Conservation (phyloP, 2,329 filamentous ascomycete genomes). For the Fusarium robinianum region DNA sequence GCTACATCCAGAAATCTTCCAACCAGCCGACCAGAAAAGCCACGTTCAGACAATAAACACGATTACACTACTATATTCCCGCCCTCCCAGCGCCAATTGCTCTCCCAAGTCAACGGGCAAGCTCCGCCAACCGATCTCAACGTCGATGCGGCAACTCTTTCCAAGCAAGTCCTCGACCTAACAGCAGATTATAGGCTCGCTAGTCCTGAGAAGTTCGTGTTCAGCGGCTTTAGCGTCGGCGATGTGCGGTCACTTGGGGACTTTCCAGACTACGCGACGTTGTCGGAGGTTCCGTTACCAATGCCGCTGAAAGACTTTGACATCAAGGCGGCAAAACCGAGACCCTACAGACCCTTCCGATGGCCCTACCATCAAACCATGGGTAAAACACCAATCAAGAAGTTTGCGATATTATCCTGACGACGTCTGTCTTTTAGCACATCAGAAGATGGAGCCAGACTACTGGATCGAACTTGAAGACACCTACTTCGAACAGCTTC, state of each 20-base stretch:
- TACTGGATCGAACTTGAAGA: conserved; percentile 86
- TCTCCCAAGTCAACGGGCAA: background rate
- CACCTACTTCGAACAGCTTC: conserved; percentile 68
- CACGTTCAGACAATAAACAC: background rate
- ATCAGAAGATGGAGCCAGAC: conserved; percentile 76
- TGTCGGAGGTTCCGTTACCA: conserved; percentile 2
- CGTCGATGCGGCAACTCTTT: background rate
- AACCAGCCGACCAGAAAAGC: too few species aligned
- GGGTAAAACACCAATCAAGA: conserved; percentile 58
- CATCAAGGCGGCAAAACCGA: conserved; percentile 66
- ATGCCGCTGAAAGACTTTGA: conserved; percentile 57
- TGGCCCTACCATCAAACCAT: conserved; percentile 90
- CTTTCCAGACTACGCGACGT: background rate
- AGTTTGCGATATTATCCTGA: background rate
- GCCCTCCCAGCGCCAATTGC: background rate
- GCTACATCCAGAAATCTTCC: too few species aligned
- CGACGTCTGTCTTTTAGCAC: conserved; percentile 52
- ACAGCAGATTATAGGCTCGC: background rate
- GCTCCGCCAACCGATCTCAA: background rate
- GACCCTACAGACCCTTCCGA: conserved; percentile 79
- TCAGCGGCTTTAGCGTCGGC: background rate
- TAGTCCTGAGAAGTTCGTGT: background rate
- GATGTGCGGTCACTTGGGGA: background rate
- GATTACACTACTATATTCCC: background rate
- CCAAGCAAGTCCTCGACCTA: background rate